A percentile compares a stretch with the other conserved stretches of the same genome.
phyloP scores from a whole-genome alignment of 345 rosid species.

The Erysimum cheiranthoides region DNA sequence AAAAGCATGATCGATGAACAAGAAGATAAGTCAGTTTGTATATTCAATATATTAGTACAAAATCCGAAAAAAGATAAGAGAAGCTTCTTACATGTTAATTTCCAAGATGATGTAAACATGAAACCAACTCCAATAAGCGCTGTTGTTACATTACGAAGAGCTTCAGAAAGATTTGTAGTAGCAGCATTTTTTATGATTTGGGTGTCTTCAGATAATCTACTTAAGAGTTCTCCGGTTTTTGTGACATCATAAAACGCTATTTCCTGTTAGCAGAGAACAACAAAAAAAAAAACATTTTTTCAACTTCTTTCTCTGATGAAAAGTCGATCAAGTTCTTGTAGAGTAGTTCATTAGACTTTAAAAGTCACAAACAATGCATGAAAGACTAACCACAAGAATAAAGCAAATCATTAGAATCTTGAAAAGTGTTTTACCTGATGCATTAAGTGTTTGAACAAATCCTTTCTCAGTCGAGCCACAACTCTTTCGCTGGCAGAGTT shows the following conservation, averaged over 20 bases:
- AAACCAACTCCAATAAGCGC: conserved; percentile 63
- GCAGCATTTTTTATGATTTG: conserved; percentile 79
- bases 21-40: conserved; percentile 16
- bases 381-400: background rate
- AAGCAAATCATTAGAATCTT: conserved; percentile 7
- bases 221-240: conserved; percentile 70
- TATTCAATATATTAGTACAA: background rate
- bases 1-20: conserved; percentile 25
- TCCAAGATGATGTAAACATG: conserved; percentile 76
- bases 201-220: conserved; percentile 70
- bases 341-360: background rate
- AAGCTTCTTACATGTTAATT: conserved; percentile 57
- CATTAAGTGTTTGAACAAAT: conserved; percentile 62
- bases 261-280: conserved; percentile 47
- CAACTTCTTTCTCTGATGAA: background rate
- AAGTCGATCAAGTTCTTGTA: background rate
- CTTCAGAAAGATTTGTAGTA: conserved; percentile 70
- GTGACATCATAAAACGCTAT: conserved; percentile 71
- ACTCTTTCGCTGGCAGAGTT: conserved; percentile 68
- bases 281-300: conserved; percentile 9
- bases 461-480: conserved; percentile 67
- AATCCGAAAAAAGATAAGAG: background rate
- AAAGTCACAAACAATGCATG: background rate
- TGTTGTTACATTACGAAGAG: conserved; percentile 64
- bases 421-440: conserved; percentile 51